Base-by-base conservation (phyloP, 139 green algal genomes). In the Ettlia oleoabundans region DNA sequence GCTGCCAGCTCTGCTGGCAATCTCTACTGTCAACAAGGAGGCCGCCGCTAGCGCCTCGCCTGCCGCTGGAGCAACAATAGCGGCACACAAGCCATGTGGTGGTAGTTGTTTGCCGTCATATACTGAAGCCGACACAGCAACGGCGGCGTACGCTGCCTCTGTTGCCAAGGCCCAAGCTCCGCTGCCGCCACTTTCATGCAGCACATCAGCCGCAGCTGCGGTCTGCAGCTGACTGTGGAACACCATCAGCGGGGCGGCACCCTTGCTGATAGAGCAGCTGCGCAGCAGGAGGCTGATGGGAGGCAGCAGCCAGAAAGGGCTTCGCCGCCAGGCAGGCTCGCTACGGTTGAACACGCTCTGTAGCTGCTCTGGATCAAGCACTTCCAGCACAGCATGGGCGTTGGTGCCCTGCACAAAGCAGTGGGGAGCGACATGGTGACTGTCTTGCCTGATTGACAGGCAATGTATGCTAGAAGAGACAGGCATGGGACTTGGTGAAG, bases 341-440 rank as follows among this genome's bases (percentile, higher is more conserved):
- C 40, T 52, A 37, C 30, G n/a, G 32, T 43, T 69, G 63, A 65
- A 67, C 53, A 69, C 28, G 55, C 55, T 71, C 10, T 58, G 6
- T 5, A 38, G 37, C 28, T 58, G 18, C 5, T 41, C 58, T 2
- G 40, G 26, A 30, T 86, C 75, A 0, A 76, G 43, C 40, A 76
- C n/a, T 5, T 78, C 65, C 19, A 90, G 40, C 28, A 88, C n/a
- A 1, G 72, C 86, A 53, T 89, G 84, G 8, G 88, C 86, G 40
- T 92, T 90, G 35, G 90, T 93, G 53, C 90, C 90, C 78, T 90
- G 84, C 35, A 69, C n/a, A 22, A 38, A 41, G 63, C 26, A 9
- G 32, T 37, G 32, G 0, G 22, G 47, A 1, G 87, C 0, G 86
- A 83, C 69, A 15, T 32, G 55, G 21, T 9, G 18, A 47, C 43